Conservation (phyloP, 306 rosid species). For the Ceratonia siliqua region DNA sequence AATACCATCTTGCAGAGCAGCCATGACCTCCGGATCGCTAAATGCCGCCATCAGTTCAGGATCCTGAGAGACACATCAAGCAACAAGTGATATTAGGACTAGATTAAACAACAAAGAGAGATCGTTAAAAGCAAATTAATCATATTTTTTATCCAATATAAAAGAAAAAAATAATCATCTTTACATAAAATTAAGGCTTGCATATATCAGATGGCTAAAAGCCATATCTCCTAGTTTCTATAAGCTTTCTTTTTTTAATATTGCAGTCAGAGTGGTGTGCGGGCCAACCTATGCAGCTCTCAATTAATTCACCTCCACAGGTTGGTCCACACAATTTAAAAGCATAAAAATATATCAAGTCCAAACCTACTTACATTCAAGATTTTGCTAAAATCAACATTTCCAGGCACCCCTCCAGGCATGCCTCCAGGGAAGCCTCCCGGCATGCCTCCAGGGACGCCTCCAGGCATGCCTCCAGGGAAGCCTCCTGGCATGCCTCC, state of each 20-base stretch:
- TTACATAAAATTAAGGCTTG: background rate
- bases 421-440: constrained; percentile 51
- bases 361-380: constrained; percentile 60
- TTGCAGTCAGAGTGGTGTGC: too few relatives aligned
- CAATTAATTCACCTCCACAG: too few relatives aligned
- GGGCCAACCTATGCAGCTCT: too few relatives aligned
- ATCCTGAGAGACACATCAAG: constrained; percentile 49
- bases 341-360: background rate
- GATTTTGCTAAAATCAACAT: constrained; percentile 87
- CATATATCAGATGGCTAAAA: background rate
- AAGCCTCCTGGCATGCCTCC: constrained; percentile 62
- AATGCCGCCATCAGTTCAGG: constrained; percentile 88
- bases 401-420: constrained; percentile 86
- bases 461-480: constrained; percentile 57
- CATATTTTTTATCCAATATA: background rate
- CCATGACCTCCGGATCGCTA: constrained; percentile 89
- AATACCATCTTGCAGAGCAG: constrained; percentile 93
- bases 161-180: background rate
- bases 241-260: too few relatives aligned
- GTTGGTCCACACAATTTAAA: too few relatives aligned
- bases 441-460: constrained; percentile 52
- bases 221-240: background rate
- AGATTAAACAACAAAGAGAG: background rate
- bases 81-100: constrained; percentile 8
- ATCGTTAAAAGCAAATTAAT: background rate